Conservation (phyloP, 129 eudicot genomes). For the Flaveria robusta region DNA sequence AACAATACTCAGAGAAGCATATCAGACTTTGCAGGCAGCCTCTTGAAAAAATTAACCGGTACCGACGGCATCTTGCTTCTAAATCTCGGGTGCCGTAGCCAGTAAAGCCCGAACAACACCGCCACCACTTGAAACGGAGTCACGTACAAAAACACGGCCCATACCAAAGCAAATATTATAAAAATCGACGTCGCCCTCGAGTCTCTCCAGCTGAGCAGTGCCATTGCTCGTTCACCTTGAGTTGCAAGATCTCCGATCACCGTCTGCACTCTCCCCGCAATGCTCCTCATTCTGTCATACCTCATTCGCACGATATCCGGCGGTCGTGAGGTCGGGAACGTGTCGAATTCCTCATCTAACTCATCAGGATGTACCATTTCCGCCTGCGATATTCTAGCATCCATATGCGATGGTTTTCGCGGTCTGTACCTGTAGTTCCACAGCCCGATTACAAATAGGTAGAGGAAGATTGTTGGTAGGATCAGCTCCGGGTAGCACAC, state of each 20-base stretch:
- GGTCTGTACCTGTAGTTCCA: constrained; percentile 89
- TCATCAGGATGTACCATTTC: constrained; percentile 73
- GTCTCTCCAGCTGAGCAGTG: constrained; percentile 89
- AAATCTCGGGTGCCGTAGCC: constrained; percentile 84
- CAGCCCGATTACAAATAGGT: constrained; percentile 77
- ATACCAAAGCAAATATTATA: constrained; percentile 60
- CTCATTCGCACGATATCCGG: constrained; percentile 66
- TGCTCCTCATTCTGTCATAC: constrained; percentile 80
- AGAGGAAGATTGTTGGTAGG: constrained; percentile 80
- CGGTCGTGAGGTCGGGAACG: constrained; percentile 70
- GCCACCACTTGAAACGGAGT: constrained; percentile 88
- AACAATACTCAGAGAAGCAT: constrained; percentile 49
- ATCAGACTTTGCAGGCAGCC: constrained; percentile 78
- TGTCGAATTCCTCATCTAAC: constrained; percentile 86
- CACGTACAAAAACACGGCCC: constrained; percentile 75
- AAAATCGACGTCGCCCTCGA: constrained; percentile 90
- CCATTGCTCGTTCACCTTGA: constrained; percentile 77
- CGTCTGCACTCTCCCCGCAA: constrained; percentile 76
- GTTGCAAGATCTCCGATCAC: constrained; percentile 85
- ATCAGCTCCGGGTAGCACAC: constrained; percentile 90
- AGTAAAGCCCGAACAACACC: constrained; percentile 56
- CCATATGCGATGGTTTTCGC: constrained; percentile 85
- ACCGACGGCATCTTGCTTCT: constrained; percentile 77
- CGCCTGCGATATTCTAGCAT: constrained; percentile 84
- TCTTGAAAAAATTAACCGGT: constrained; percentile 83